A percentile compares a stretch with the other conserved stretches of the same genome.
These are phyloP conservation scores for Hymenoscyphus repandus DNA, from an alignment of 2,329 filamentous ascomycete genomes.

Conservation along the genomic window DNA sequence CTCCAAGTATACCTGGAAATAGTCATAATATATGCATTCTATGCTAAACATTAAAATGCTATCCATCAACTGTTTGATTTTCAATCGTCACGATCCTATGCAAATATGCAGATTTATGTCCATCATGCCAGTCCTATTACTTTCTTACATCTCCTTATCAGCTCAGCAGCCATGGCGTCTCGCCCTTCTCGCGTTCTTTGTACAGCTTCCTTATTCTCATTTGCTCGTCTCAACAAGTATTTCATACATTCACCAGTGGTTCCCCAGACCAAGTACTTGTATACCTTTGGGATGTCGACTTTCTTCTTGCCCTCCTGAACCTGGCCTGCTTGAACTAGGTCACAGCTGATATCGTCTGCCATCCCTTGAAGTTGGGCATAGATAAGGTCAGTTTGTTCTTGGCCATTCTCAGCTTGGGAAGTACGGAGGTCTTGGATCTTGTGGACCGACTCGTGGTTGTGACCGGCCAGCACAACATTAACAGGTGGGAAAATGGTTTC, in stretches of 20 bases:
- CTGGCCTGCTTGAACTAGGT: constrained; percentile 36
- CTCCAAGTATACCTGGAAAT: too few species aligned
- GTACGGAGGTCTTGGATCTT: constrained; percentile 49
- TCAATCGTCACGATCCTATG: background rate
- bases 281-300: constrained; percentile 49
- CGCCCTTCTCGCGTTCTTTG: constrained; percentile 56
- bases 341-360: constrained; percentile 85
- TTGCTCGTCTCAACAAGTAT: constrained; percentile 59
- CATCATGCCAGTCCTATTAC: constrained; percentile 30
- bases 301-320: constrained; percentile 23
- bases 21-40: too few species aligned
- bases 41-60: background rate
- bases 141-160: constrained; percentile 49
- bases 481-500: constrained; percentile 49
- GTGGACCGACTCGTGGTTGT: constrained; percentile 71
- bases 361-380: constrained; percentile 90
- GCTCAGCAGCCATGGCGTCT: constrained; percentile 57
- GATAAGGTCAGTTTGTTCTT: constrained; percentile 39
- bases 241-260: constrained; percentile 76
- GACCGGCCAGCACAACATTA: constrained; percentile 70
- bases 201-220: constrained; percentile 71
- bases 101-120: background rate
- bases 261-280: constrained; percentile 68
- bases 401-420: constrained; percentile 32
- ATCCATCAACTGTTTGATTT: background rate